Base-by-base conservation (phyloP, 2,329 filamentous ascomycete genomes). In the Trichoderma citrinoviride region DNA sequence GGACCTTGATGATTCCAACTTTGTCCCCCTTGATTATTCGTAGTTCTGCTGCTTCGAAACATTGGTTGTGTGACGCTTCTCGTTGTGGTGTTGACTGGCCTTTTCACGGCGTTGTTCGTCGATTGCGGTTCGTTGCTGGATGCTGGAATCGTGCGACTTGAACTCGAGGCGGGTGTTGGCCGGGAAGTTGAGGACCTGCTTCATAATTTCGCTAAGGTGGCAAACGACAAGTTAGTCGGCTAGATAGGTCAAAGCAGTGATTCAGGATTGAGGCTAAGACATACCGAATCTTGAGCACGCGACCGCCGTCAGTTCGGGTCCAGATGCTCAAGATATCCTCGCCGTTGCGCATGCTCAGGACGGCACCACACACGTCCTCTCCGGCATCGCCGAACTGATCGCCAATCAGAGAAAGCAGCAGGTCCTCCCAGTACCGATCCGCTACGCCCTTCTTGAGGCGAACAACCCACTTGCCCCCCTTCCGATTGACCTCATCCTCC, bases 321-420 rank as follows among this genome's bases (percentile, higher is more conserved):
- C 95, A 99, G 75, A 99, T 93, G 80, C 93, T 97, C 77, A 99
- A 85, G 67, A 98, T 96, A 75, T 99, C 95, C 80, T 99, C 95
- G 49, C 93, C 94, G 73, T 93, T 96, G 68, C 95, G 86, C 68
- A 99, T 91, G 76, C 93, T 98, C 49, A 99, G 84, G 33, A 99
- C 95, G 62, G 91, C 92, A 66, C 95, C 95, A 74, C 94, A 99
- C 47, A 99, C 90, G 77, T 99, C 94, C 71, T 98, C 94, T 57
- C 90, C 87, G 43, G 93, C 93, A 74, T 98, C 95, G 60, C 87
- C 86, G 75, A 99, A 98, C 76, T 97, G 93, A 73, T 98, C 93
- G 49, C 95, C 95, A 65, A 97, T 87, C 71, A 97, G 90, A 27
- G 92, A 93, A 71, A 98, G 82, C 66, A 98, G 81, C 56, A 98